Evolutionary conservation across 371 early-diverging fungal species (phyloP), one percentile per base, ranked within the genome.

Genomic region (Circinella minor): DNA sequence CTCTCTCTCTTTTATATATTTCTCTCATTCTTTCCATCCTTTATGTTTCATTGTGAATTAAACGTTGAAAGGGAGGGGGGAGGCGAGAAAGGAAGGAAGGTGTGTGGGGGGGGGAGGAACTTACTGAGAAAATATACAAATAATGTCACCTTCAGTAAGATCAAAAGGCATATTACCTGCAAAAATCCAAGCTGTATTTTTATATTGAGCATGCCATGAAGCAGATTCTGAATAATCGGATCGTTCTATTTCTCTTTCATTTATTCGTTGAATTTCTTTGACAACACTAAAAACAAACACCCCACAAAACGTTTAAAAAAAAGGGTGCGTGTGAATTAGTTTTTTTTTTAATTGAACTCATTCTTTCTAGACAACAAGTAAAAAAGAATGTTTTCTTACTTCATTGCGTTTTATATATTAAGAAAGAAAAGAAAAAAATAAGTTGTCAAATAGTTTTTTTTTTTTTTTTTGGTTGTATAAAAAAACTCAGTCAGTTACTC

Each of bases 161-260:
- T 95, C 90, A 76, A 75, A 95, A 0, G 91, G 88, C 0, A 98
- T 72, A 7, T 93, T 92, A 61, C 97, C 97, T n/a, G 88, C 89
- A 83, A 88, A 97, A 39, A 97, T 83, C 81, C 96, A 96, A 0
- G 98, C 91, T 8, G 95, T 93, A 71, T 96, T 91, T 75, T 87
- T 91, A 80, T 94, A 96, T 69, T 95, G 92, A 48, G 88, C 91
- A 79, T 97, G 98, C 97, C 97, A 97, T 17, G 94, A 94, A 27
- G 77, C 86, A 1, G 81, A 68, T 17, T 76, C 85, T 11, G 84
- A 81, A 66, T 74, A 84, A 18, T 77, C 77, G 4, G 78, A 80
- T 6, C 79, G 77, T 6, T 68, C 76, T 11, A 86, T 72, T 74
- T 94, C 94, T 14, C 73, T 74, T 59, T 80, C 77, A 74, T 94